These are phyloP conservation scores for Acanthamoeba quina DNA, from an alignment of 208 protist species.

Conservation along the genomic window DNA sequence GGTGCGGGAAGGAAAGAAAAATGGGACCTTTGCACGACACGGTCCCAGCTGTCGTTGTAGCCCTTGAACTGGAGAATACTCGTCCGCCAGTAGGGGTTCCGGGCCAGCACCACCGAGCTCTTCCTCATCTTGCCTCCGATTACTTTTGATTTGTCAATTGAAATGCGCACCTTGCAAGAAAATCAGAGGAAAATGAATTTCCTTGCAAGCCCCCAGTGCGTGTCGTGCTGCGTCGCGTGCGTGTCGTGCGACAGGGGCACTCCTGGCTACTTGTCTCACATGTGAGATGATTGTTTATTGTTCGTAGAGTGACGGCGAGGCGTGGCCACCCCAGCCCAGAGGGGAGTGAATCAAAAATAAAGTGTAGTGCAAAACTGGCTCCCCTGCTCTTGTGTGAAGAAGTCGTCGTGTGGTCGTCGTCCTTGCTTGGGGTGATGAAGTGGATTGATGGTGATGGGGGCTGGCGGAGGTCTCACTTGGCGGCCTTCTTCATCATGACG, in stretches of 20 bases:
- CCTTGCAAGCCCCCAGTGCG: too few species aligned
- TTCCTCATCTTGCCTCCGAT: not conserved
- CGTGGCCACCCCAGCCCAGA: not conserved
- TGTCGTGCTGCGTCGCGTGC: too few species aligned
- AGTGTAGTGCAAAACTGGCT: not conserved
- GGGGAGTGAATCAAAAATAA: not conserved
- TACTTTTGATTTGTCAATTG: too few species aligned
- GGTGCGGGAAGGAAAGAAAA: not conserved
- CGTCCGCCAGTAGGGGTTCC: constrained; percentile 53
- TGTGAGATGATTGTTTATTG: not conserved
- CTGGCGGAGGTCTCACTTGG: not conserved
- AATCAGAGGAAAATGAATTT: too few species aligned
- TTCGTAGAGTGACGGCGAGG: not conserved
- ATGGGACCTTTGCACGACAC: not conserved
- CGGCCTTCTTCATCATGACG: constrained; percentile 65
- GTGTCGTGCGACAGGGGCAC: too few species aligned
- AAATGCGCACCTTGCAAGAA: too few species aligned
- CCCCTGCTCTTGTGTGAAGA: not conserved
- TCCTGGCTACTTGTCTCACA: too few species aligned
- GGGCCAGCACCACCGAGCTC: not conserved
- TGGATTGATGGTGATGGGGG: not conserved
- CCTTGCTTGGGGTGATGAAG: too few species aligned
- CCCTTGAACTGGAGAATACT: not conserved
- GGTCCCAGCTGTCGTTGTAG: not conserved
- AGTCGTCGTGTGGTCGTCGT: not conserved